Percentiles rank a stretch among this genome's conserved stretches.
Conservation (phyloP, 2,329 filamentous ascomycete genomes). For the Tolypocladium capitatum region DNA sequence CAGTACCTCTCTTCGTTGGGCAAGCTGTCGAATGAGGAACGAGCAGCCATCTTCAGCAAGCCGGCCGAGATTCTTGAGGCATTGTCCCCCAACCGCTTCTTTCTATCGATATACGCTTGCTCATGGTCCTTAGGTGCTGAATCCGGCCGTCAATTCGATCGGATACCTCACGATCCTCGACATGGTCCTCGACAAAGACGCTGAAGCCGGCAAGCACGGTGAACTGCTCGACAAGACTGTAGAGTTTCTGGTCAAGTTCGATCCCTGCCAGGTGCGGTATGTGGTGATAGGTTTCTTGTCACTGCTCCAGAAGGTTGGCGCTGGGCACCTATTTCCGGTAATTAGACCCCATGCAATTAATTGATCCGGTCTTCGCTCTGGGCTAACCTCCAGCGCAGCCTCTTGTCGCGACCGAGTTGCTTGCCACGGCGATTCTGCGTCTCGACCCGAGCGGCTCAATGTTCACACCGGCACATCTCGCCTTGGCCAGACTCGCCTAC, state of each 20-base stretch:
- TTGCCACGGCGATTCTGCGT: constrained; percentile 43
- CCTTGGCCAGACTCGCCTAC: constrained; percentile 45
- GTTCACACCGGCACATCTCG: constrained; percentile 51
- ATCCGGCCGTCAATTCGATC: constrained; percentile 36
- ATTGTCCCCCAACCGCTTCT: not conserved
- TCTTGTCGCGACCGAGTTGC: constrained; percentile 28
- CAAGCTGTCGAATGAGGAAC: constrained; percentile 21
- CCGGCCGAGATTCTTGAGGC: constrained; percentile 29
- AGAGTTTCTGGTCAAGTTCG: constrained; percentile 34
- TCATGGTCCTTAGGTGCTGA: constrained; percentile 23
- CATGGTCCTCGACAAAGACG: constrained; percentile 15
- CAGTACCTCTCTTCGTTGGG: constrained; percentile 24
- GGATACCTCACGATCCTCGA: constrained; percentile 37
- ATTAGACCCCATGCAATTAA: not conserved
- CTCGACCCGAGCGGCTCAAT: constrained; percentile 54
- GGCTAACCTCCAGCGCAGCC: constrained; percentile 21
- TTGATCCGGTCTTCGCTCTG: not conserved
- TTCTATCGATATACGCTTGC: not conserved
- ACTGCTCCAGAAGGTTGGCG: constrained; percentile 27
- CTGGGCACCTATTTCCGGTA: constrained; percentile 29
- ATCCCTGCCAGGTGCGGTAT: constrained; percentile 39
- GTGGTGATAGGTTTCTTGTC: constrained; percentile 27
- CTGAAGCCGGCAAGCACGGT: constrained; percentile 12
- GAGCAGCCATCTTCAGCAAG: constrained; percentile 17
- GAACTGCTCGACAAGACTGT: constrained; percentile 27